Evolutionary conservation across 1,284 basidiomycete species (phyloP), one percentile per base, ranked within the genome.

Genomic region (Cutaneotrichosporon cutaneum): DNA sequence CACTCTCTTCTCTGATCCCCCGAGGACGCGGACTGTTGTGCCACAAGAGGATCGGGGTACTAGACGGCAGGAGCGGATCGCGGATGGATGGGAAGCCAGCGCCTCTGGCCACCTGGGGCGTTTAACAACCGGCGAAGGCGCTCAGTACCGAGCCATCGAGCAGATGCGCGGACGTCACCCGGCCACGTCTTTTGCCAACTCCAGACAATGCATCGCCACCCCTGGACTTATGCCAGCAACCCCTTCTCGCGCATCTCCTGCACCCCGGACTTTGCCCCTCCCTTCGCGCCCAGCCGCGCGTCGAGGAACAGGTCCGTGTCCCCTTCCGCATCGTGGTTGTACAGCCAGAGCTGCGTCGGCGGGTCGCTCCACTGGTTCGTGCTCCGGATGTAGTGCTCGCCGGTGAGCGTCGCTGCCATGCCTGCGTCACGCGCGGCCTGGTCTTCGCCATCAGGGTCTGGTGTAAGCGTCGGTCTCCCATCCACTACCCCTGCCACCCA

Each of bases 321-420:
- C 9, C 26, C 26, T 42, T 60, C 63, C 33, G 53, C 63, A 39
- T 64, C 63, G 44, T 58, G 50, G 45, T 47, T 51, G 27, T 64
- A 64, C 44, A 64, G 59, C 63, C 63, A 64, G 33, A 54, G 39
- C 44, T 64, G 63, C 27, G 63, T 64, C 13, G 60, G 13, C 2
- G 63, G 63, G 42, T 64, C 63, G 11, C 51, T 56, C 63, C 63
- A 64, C 42, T 64, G 63, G 56, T 64, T 64, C 16, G 63, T 61
- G 26, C 55, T 48, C 30, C 63, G 59, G 42, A 64, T 58, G 33
- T 64, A 64, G 45, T 64, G 63, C 44, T 58, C 45, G 22, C 26
- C 47, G 7, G 42, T 52, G 13, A 64, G 53, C 0, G 50, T 35
- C 2, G 59, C 63, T 4, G 63, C 59, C 63, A 64, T 64, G 22